Conservation (phyloP, 805 yeast genomes). For the Ogataea methanolica region DNA sequence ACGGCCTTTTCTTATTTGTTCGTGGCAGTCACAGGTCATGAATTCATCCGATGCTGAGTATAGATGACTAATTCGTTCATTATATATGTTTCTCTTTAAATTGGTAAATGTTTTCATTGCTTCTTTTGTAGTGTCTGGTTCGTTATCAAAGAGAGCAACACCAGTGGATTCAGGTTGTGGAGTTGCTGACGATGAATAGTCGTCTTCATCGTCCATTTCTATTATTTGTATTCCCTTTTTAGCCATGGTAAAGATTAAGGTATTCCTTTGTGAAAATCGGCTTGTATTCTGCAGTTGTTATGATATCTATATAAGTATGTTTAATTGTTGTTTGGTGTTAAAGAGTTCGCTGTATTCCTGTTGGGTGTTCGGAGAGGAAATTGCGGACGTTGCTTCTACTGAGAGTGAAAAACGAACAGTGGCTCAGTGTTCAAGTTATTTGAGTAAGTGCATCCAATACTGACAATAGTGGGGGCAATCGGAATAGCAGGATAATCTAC, state of each 20-base stretch:
- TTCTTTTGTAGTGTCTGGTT: constrained; percentile 60
- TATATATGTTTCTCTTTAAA: constrained; percentile 58
- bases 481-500: too few species aligned
- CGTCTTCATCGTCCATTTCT: constrained; percentile 1
- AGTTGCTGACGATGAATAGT: constrained; percentile 14
- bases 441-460: too few species aligned
- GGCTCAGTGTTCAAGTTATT: too few species aligned
- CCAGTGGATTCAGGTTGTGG: constrained; percentile 13
- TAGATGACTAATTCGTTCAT: constrained; percentile 56
- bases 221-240: background rate
- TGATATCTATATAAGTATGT: background rate
- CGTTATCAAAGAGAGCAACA: constrained; percentile 31
- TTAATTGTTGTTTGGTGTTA: too few species aligned
- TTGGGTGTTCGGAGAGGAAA: too few species aligned
- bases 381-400: too few species aligned
- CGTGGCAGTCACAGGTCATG: constrained; percentile 88
- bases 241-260: background rate
- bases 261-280: too few species aligned
- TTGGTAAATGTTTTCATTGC: constrained; percentile 57
- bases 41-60: constrained; percentile 64
- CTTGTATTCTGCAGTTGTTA: background rate
- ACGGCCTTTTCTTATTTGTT: constrained; percentile 39
- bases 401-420: too few species aligned
- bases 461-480: too few species aligned
- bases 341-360: too few species aligned